phyloP scores from a whole-genome alignment of 768 basidiomycete genomes.

The Plicaturopsis crispa region DNA sequence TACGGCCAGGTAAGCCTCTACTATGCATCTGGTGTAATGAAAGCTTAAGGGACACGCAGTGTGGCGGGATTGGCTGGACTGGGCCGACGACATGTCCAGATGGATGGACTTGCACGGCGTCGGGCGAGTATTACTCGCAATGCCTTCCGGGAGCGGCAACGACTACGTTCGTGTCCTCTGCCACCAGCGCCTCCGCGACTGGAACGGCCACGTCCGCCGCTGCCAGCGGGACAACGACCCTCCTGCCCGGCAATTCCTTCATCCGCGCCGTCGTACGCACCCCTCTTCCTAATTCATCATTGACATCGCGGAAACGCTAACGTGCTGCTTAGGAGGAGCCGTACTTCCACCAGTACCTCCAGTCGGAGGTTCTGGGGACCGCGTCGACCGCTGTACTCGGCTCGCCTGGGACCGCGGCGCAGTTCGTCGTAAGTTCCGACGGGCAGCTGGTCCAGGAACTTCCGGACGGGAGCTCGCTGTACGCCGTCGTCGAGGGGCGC shows the following conservation, averaged over 20 bases:
- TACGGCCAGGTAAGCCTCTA: constrained; percentile 27
- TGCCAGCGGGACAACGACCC: constrained; percentile 32
- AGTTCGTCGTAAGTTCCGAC: constrained; percentile 46
- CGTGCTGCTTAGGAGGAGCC: constrained; percentile 33
- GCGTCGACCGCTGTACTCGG: constrained; percentile 45
- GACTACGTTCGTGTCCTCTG: constrained; percentile 11
- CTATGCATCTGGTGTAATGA: not conserved
- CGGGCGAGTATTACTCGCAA: constrained; percentile 45
- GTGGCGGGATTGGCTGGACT: constrained; percentile 44
- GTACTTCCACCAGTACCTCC: constrained; percentile 57
- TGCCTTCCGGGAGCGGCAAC: constrained; percentile 39
- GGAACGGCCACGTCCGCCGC: constrained; percentile 18
- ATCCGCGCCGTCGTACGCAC: constrained; percentile 46
- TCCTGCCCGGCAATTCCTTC: constrained; percentile 43
- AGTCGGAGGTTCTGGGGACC: constrained; percentile 34
- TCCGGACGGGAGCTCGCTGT: constrained; percentile 32
- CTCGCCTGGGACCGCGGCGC: constrained; percentile 40
- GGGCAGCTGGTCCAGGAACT: constrained; percentile 54
- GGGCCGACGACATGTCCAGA: constrained; percentile 42
- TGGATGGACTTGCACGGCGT: constrained; percentile 36
- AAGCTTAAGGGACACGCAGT: constrained; percentile 22
- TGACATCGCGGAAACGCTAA: not conserved
- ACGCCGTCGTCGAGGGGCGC: constrained; percentile 40
- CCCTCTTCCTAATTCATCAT: not conserved
- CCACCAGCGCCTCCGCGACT: constrained; percentile 8